phyloP scores from a whole-genome alignment of 441 rosid species.

The Gossypium schwendimanii region DNA sequence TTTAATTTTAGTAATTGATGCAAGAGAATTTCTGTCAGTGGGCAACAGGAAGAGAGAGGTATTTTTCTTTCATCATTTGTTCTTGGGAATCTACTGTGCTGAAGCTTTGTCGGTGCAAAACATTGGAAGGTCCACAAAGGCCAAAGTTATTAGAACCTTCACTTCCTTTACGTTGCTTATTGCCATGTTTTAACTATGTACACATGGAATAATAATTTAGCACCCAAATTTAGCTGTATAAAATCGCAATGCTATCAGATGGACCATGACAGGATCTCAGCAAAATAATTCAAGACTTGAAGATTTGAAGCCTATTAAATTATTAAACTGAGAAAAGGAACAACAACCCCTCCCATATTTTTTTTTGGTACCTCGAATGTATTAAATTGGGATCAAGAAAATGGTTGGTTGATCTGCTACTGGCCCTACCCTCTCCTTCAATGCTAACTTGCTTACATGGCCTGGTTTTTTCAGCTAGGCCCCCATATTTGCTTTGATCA shows the following conservation, averaged over 20 bases:
- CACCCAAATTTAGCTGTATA: background rate
- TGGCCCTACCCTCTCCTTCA: background rate
- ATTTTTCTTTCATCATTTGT: background rate
- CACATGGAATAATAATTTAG: background rate
- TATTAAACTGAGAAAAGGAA: background rate
- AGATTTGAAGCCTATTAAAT: background rate
- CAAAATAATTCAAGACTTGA: background rate
- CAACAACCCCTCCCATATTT: background rate
- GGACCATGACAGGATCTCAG: background rate
- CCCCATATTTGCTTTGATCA: background rate
- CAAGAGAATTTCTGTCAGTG: background rate
- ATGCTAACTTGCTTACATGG: background rate
- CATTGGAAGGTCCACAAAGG: slow-evolving; percentile 1
- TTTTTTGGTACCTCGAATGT: background rate
- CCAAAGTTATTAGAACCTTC: background rate
- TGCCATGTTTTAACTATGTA: background rate
- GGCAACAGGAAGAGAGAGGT: background rate
- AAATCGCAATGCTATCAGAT: background rate
- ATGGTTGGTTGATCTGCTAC: background rate
- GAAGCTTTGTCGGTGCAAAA: slow-evolving; percentile 25
- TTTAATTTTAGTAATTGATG: background rate
- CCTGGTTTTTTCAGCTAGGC: background rate
- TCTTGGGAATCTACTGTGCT: slow-evolving; percentile 2
- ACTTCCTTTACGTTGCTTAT: background rate
- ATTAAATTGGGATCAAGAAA: background rate